A percentile compares a stretch with the other conserved stretches of the same genome.
phyloP scores from a whole-genome alignment of 805 yeast genomes.

The Nakazawaea wickerhamii region DNA sequence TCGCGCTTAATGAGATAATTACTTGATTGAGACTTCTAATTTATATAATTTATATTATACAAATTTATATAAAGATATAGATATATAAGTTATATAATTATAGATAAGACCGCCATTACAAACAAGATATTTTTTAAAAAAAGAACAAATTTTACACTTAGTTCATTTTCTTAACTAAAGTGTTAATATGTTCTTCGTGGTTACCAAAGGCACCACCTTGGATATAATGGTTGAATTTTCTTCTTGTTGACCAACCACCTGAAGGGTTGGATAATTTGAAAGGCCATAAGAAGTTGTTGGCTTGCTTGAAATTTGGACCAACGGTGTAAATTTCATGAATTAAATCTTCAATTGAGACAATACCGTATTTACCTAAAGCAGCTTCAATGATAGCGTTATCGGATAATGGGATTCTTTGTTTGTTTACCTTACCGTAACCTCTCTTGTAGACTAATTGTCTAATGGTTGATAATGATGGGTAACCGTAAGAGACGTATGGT shows the following conservation, averaged over 20 bases:
- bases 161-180: slow-evolving; percentile 91
- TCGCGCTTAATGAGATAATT: too few relatives aligned
- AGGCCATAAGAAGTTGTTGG: slow-evolving; percentile 98
- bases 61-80: too few relatives aligned
- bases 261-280: slow-evolving; percentile 94
- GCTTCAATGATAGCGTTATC: slow-evolving; percentile 89
- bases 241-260: slow-evolving; percentile 96
- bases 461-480: slow-evolving; percentile 89
- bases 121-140: not conserved
- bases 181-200: slow-evolving; percentile 95
- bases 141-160: slow-evolving; percentile 33
- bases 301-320: slow-evolving; percentile 98
- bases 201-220: slow-evolving; percentile 99
- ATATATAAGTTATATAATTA: not conserved
- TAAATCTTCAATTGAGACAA: slow-evolving; percentile 86
- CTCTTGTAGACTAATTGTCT: slow-evolving; percentile 95
- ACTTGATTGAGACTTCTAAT: too few relatives aligned
- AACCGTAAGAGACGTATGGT: slow-evolving; percentile 96
- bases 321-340: slow-evolving; percentile 94
- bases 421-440: slow-evolving; percentile 96
- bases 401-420: slow-evolving; percentile 87
- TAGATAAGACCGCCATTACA: slow-evolving; percentile 2
- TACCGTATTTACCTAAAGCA: slow-evolving; percentile 87
- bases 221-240: slow-evolving; percentile 95
- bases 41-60: too few relatives aligned